Evolutionary conservation across 176 grass and related monocot genomes (phyloP), one percentile per base, ranked within the genome.

Genomic region (Tillandsia fasciculata): DNA sequence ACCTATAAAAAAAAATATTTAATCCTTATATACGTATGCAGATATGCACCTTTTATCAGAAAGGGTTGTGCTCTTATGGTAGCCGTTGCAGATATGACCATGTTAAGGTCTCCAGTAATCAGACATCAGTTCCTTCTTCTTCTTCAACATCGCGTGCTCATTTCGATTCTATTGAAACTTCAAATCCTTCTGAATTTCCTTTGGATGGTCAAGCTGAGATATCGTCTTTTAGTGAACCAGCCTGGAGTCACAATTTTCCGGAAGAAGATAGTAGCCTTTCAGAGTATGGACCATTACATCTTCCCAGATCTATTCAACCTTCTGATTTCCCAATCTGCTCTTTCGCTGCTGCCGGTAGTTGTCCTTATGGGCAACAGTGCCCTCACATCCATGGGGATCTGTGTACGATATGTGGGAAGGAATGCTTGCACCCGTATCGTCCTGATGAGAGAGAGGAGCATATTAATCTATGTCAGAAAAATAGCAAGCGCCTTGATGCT

Each of bases 41-140:
- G 91, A 77, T 91, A 52, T 96, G 91, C 80, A 88, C 91, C 23
- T 91, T 91, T 83, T 96, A 96, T 64, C 91, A 91, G 80, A 91
- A 87, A 75, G 91, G 87, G 29, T 48, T 80, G 13, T 96, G 91
- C 65, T 88, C 87, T 48, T 91, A 78, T 83, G 91, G 91, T 83
- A 83, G 76, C 64, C 79, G 75, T 65, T 96, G 91, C 85, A 84
- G 87, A 76, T 84, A 91, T 71, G 85, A 96, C 49, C 91, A 96
- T 66, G 65, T 78, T 49, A 83, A 96, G 59, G 71, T 73, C 58
- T 83, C 66, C 71, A 29, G 69, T 53, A 65, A 79, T 27, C 72
- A 73, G 53, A 50, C 74, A 73, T 70, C 66, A 49, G 53, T 58
- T 1, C 15, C 48, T n/a, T 72, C 64, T 33, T 67, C 64, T 33